Evolutionary conservation across 495 filamentous ascomycete genomes (phyloP), one percentile per base, ranked within the genome.

Genomic region (Penicillium manginii): DNA sequence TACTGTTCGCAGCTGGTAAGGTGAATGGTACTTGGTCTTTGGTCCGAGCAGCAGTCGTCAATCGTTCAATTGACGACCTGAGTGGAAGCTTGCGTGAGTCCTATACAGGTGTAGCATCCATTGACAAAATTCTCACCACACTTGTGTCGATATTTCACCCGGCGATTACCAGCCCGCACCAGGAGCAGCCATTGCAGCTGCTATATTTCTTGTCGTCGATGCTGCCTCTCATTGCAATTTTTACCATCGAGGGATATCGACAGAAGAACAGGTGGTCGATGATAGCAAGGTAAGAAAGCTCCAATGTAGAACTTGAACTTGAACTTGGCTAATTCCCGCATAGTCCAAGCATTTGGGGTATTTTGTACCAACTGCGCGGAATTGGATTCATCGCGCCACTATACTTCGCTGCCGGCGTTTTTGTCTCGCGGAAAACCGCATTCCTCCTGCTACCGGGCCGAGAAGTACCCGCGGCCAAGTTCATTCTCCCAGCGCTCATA

Each of bases 381-480:
- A 62, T 65, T 2, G 62, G 62, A 7, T n/a, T 58, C 22, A 59
- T 65, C 12, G 62, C 59, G 11, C 62, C 62, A 15, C n/a, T 65
- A 1, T 65, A 59, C 26, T 61, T 61, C 31, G 50, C 52, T 42
- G 22, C 18, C 2, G 62, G 54, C 23, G 15, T 51, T 1, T 65
- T 52, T 23, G 15, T 40, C 3, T 65, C 62, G 3, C 35, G 59
- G 0, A 26, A 31, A 15, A 12, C 35, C 1, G 0, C 12, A 15
- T 65, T 58, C 40, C 58, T 58, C 32, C 21, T 51, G 4, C 33
- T 55, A 12, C 43, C 35, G 4, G 21, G 47, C 26, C 50, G 54
- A 42, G 39, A 15, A 3, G n/a, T 65, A 2, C 40, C 51, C 14
- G 43, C 46, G 14, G 58, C 59, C n/a, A 32, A 40, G 32, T 55